Base-by-base conservation (phyloP, 139 green algal genomes). In the Chlamydomonas schloesseri region DNA sequence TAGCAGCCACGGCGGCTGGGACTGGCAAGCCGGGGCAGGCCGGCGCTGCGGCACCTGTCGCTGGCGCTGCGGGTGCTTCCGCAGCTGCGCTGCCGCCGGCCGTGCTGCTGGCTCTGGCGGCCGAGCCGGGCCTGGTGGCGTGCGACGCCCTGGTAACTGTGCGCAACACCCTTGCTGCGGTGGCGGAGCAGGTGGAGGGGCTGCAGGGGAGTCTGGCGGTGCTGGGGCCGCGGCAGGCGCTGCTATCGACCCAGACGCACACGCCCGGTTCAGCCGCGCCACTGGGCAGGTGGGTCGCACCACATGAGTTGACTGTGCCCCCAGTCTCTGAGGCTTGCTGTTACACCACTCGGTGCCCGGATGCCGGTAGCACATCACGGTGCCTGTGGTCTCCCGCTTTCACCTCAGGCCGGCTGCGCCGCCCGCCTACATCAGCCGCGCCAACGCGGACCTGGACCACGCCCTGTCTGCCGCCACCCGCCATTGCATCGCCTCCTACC, bases 151-250 rank as follows among this genome's bases (percentile, higher is more conserved):
- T 84, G 37, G 29, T 73, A 17, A 28, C n/a, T 17, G 65, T 84
- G 21, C 77, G 77, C 10, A 62, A 84, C 65, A 75, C 64, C 15
- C 24, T 84, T 17, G 46, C 42, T 64, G 42, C 46, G 64, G 29
- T 84, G 62, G 42, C 64, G 77, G 77, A 84, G 33, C 36, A 53
- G 2, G 77, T 47, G 64, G 77, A 74, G 77, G 77, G 28, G 46
- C 64, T 84, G 42, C 21, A 73, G 64, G 78, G 55, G 46, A 84
- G 20, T 5, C 47, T 84, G 31, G n/a, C 21, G 31, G 28, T 67
- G 78, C 78, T 84, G 60, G 64, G 14, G 34, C 78, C 65, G 65
- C 29, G 78, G 46, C 46, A 23, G 34, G 33, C 75, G 53, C 26
- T 82, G 26, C 31, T 82, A 5, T 0, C 31, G 28, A 37, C 71